Percentiles rank a stretch among this genome's conserved stretches.
Conservation (phyloP, 148 eudicot genomes). For the Amaranthus palmeri region DNA sequence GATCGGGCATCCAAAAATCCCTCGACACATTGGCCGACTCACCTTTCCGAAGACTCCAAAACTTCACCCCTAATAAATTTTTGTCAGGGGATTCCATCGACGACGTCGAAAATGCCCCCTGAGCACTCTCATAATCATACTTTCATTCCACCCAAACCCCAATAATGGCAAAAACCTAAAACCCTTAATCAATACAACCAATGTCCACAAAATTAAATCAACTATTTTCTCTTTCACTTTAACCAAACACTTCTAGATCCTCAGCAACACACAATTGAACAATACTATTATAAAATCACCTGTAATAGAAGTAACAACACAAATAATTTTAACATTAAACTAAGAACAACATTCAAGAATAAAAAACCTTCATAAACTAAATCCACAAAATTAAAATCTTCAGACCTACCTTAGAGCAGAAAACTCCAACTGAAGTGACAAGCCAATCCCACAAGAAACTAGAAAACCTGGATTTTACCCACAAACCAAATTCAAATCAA, state of each 20-base stretch:
- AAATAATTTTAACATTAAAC: background rate
- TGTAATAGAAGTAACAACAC: background rate
- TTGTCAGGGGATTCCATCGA: slow-evolving; percentile 67
- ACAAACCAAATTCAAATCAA: background rate
- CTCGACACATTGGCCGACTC: slow-evolving; percentile 57
- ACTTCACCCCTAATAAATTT: slow-evolving; percentile 49
- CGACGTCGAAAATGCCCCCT: slow-evolving; percentile 40
- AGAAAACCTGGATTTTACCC: background rate
- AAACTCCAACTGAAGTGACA: background rate
- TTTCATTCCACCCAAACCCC: slow-evolving; percentile 32
- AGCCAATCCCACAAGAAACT: background rate
- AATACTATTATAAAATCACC: slow-evolving; percentile 6
- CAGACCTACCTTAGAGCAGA: slow-evolving; percentile 5
- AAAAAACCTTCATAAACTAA: background rate
- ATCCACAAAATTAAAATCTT: background rate
- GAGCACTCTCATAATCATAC: slow-evolving; percentile 52
- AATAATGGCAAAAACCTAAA: slow-evolving; percentile 11
- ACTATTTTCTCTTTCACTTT: slow-evolving; percentile 7
- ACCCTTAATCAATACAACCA: background rate
- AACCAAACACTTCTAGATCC: slow-evolving; percentile 5
- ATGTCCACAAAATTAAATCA: background rate
- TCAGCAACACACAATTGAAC: slow-evolving; percentile 9
- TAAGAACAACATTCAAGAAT: background rate
- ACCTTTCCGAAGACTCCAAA: slow-evolving; percentile 60
- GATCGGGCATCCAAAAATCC: slow-evolving; percentile 97